Percentiles rank a stretch among this genome's conserved stretches.
These are phyloP conservation scores for Flaveria floridana DNA, from an alignment of 140 eudicot genomes.

Conservation along the genomic window DNA sequence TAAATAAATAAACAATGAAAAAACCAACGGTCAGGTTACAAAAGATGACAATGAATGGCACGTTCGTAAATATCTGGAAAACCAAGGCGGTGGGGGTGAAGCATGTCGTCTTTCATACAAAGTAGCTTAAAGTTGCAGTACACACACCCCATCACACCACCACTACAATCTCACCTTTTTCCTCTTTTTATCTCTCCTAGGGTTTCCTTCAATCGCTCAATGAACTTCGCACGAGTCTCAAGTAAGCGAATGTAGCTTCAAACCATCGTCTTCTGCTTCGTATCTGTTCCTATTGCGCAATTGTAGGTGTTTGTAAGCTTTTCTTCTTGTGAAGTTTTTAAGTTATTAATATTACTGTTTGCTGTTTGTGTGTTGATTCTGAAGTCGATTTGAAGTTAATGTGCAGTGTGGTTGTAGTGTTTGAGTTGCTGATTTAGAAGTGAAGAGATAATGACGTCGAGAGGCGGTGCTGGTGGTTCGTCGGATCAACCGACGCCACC, in stretches of 20 bases:
- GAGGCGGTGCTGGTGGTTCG: conserved; percentile 51
- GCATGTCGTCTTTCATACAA: conserved; percentile 34
- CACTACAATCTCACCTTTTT: conserved; percentile 26
- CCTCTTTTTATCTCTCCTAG: conserved; percentile 47
- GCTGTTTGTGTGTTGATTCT: conserved; percentile 2
- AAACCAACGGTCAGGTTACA: not conserved
- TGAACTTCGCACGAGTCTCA: conserved; percentile 13
- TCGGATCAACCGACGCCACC: conserved; percentile 63
- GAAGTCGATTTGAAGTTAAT: conserved; percentile 7
- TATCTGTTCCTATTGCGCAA: not conserved
- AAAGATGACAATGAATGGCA: conserved; percentile 14
- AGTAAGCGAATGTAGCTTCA: conserved; percentile 11
- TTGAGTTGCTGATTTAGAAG: conserved; percentile 27
- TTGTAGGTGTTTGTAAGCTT: not conserved
- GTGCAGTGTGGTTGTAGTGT: conserved; percentile 1
- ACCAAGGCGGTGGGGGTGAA: conserved; percentile 4
- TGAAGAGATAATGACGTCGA: conserved; percentile 42
- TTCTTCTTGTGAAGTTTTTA: not conserved
- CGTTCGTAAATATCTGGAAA: conserved; percentile 20
- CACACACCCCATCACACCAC: conserved; percentile 29
- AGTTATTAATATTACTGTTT: not conserved
- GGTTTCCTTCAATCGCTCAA: conserved; percentile 37
- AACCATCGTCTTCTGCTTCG: not conserved
- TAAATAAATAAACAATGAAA: not conserved
- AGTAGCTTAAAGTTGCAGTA: conserved; percentile 67